Evolutionary conservation across 1,284 basidiomycete genomes (phyloP).

Genomic region (Pyrrhoderma noxium): DNA sequence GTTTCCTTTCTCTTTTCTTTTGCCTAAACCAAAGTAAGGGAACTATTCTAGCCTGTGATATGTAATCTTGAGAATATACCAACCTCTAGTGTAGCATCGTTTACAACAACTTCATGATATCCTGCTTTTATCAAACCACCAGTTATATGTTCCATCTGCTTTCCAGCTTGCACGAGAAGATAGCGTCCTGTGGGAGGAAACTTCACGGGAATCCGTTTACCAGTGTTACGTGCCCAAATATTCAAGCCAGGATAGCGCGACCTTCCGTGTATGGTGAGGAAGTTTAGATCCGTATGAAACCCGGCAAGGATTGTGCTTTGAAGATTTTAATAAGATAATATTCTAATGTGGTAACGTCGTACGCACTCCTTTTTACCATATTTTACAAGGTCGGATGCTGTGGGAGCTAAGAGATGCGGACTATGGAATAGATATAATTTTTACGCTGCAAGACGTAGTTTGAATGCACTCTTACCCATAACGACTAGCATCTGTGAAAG

Average conservation of each 20-base stretch:
- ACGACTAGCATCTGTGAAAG: conserved; percentile 70
- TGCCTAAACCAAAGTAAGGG: conserved; percentile 36
- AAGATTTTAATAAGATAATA: not conserved
- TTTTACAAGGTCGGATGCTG: conserved; percentile 78
- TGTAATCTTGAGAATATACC: conserved; percentile 14
- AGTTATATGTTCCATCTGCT: conserved; percentile 84
- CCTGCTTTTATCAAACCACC: conserved; percentile 88
- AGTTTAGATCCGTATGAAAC: conserved; percentile 83
- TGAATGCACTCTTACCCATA: conserved; percentile 54
- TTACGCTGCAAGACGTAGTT: not conserved
- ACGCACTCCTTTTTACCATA: conserved; percentile 55
- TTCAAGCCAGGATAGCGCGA: conserved; percentile 80
- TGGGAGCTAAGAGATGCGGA: conserved; percentile 84
- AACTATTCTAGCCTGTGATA: not conserved
- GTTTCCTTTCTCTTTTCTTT: conserved; percentile 53
- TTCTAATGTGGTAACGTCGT: not conserved
- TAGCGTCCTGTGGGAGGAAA: conserved; percentile 70
- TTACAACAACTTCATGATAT: conserved; percentile 88
- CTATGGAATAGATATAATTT: conserved; percentile 32
- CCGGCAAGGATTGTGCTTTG: conserved; percentile 72
- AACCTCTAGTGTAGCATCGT: conserved; percentile 67
- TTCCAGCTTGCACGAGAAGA: conserved; percentile 82
- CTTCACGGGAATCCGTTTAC: conserved; percentile 76
- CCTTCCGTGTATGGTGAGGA: conserved; percentile 84
- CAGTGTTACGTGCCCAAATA: conserved; percentile 89